These are phyloP conservation scores for Arachis stenosperma DNA, from an alignment of 306 rosid genomes.

Conservation along the genomic window DNA sequence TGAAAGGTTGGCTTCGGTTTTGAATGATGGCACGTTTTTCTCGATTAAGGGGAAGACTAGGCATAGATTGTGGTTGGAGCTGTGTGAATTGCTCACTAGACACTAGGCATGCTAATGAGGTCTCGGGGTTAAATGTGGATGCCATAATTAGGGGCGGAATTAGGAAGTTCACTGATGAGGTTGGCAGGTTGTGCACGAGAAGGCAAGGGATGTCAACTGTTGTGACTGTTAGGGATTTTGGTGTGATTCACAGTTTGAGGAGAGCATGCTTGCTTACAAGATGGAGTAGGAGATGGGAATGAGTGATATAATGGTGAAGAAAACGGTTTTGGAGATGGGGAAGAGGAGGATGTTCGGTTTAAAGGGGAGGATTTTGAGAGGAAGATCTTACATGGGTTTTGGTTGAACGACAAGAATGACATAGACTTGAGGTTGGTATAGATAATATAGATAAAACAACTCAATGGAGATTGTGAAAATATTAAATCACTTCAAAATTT, in stretches of 20 bases:
- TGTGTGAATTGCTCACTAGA: conserved; percentile 84
- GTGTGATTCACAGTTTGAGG: conserved; percentile 87
- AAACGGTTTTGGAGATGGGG: conserved; percentile 36
- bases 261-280: conserved; percentile 83
- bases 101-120: conserved; percentile 68
- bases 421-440: conserved; percentile 74
- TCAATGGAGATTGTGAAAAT: no score
- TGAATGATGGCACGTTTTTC: conserved; percentile 79
- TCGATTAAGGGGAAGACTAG: conserved; percentile 87
- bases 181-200: conserved; percentile 86
- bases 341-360: conserved; percentile 57
- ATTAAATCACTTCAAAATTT: no score
- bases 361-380: conserved; percentile 65
- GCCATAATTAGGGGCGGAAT: conserved; percentile 91
- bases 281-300: conserved; percentile 39
- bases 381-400: conserved; percentile 69
- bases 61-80: conserved; percentile 85
- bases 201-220: conserved; percentile 97
- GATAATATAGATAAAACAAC: no score
- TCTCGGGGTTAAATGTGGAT: conserved; percentile 89
- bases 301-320: conserved; percentile 30
- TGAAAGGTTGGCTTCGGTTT: conserved; percentile 80
- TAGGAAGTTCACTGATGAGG: conserved; percentile 89
- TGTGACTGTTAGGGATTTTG: conserved; percentile 87
- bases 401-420: conserved; percentile 84